Evolutionary conservation across 192 early-diverging fungal species (phyloP).

Genomic region (Geosiphon pyriformis): DNA sequence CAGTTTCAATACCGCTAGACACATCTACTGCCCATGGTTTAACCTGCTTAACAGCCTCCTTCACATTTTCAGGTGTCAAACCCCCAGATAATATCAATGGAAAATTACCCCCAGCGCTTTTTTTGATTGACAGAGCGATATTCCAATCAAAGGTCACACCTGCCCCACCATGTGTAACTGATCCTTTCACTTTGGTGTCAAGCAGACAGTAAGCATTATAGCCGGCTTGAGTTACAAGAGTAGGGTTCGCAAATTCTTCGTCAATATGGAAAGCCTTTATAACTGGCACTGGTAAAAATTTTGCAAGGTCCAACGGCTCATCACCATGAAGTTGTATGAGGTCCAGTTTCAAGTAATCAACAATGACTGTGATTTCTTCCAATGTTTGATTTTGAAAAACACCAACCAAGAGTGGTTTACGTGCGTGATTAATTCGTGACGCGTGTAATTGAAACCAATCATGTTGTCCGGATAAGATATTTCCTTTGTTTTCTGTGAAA

Average conservation of each 20-base stretch:
- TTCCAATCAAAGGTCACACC: constrained; percentile 86
- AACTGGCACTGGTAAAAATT: constrained; percentile 71
- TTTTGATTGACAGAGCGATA: constrained; percentile 50
- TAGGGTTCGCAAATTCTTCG: constrained; percentile 39
- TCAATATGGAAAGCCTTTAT: constrained; percentile 90
- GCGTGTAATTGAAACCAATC: constrained; percentile 47
- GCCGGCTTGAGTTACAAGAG: constrained; percentile 46
- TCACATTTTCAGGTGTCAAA: constrained; percentile 77
- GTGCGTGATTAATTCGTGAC: constrained; percentile 31
- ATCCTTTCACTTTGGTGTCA: constrained; percentile 58
- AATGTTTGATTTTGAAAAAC: constrained; percentile 87
- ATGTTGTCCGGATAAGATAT: constrained; percentile 9
- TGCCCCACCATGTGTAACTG: constrained; percentile 62
- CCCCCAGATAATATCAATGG: constrained; percentile 91
- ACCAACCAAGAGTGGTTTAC: constrained; percentile 82
- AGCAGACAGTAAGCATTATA: constrained; percentile 50
- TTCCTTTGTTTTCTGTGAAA: not conserved
- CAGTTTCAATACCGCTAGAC: constrained; percentile 84
- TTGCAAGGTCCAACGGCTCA: constrained; percentile 61
- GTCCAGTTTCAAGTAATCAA: constrained; percentile 67
- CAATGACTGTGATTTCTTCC: constrained; percentile 67
- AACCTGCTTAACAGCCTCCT: constrained; percentile 59
- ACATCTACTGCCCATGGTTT: constrained; percentile 89
- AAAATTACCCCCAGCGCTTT: constrained; percentile 33
- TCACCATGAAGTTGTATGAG: constrained; percentile 91